Conservation (phyloP, 108 stramenopile species). For the Hondaea fermentalgiana region DNA sequence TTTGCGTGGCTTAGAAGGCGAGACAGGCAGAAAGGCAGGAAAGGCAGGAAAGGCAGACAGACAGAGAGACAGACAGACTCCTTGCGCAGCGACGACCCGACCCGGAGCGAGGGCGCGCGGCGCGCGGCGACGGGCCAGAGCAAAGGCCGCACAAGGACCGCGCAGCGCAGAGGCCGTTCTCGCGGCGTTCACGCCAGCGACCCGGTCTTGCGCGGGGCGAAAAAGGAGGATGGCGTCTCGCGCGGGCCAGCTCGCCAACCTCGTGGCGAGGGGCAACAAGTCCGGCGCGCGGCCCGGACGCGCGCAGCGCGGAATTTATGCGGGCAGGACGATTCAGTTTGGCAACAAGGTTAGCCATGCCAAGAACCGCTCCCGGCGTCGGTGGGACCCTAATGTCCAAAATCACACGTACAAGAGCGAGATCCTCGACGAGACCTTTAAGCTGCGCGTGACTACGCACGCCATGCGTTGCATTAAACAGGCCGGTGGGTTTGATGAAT, state of each 20-base stretch:
- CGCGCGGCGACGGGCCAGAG: no score
- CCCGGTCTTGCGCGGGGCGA: no score
- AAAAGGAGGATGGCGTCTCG: neutral
- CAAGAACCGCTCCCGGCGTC: neutral
- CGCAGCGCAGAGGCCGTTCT: no score
- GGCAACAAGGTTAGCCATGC: constrained; percentile 25
- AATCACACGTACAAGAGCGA: neutral
- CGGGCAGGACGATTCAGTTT: constrained; percentile 15
- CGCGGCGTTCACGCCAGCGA: no score
- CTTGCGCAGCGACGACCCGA: no score
- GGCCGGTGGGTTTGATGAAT: constrained; percentile 18
- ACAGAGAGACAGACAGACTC: no score
- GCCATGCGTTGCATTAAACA: constrained; percentile 14
- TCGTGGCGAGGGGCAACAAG: neutral
- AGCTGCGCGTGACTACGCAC: neutral
- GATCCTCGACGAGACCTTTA: neutral
- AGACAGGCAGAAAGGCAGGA: no score
- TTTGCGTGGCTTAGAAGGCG: no score
- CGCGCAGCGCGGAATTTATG: neutral
- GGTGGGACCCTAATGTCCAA: constrained; percentile 19
- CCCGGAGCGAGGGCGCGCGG: no score
- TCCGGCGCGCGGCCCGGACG: neutral
- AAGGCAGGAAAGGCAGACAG: no score
- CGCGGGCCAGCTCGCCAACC: neutral
- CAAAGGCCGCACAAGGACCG: no score